Conservation (phyloP, 352 stramenopile species). For the Pythium graminicola region DNA sequence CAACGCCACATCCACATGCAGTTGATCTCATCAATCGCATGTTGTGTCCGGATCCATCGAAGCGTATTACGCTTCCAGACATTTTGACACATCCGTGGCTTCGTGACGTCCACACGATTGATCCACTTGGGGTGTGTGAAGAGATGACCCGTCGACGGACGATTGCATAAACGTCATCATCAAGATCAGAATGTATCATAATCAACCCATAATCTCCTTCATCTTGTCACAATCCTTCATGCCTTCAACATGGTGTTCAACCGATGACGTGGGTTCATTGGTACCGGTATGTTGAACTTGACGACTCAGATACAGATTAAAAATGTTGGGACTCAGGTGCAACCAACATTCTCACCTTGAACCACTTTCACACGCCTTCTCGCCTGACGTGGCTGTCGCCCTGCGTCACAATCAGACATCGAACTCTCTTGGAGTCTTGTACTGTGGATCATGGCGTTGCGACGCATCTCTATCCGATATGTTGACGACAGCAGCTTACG, state of each 20-base stretch:
- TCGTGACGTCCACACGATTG: slow-evolving; percentile 34
- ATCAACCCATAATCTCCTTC: background rate
- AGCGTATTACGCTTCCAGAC: slow-evolving; percentile 52
- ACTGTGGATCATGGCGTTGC: background rate
- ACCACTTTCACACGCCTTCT: slow-evolving; percentile 1
- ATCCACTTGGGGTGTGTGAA: slow-evolving; percentile 25
- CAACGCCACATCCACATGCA: slow-evolving; percentile 38
- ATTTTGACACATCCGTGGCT: slow-evolving; percentile 61
- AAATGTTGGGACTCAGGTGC: background rate
- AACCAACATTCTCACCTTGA: slow-evolving; percentile 9
- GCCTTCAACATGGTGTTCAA: too few relatives aligned
- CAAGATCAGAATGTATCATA: slow-evolving; percentile 1
- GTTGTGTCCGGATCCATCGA: slow-evolving; percentile 47
- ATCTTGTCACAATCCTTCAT: too few relatives aligned
- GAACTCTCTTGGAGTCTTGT: background rate
- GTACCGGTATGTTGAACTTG: slow-evolving; percentile 7
- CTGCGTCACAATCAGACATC: slow-evolving; percentile 9
- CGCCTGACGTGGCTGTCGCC: slow-evolving; percentile 9
- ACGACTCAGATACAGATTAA: slow-evolving; percentile 5
- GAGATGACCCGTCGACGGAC: slow-evolving; percentile 38
- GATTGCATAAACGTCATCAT: background rate
- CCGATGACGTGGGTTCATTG: too few relatives aligned
- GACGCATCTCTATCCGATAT: slow-evolving; percentile 8
- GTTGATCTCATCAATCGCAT: slow-evolving; percentile 70
- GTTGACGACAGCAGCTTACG: slow-evolving; percentile 14